Conservation (phyloP, 2,329 filamentous ascomycete genomes). For the Apiospora malaysiana region DNA sequence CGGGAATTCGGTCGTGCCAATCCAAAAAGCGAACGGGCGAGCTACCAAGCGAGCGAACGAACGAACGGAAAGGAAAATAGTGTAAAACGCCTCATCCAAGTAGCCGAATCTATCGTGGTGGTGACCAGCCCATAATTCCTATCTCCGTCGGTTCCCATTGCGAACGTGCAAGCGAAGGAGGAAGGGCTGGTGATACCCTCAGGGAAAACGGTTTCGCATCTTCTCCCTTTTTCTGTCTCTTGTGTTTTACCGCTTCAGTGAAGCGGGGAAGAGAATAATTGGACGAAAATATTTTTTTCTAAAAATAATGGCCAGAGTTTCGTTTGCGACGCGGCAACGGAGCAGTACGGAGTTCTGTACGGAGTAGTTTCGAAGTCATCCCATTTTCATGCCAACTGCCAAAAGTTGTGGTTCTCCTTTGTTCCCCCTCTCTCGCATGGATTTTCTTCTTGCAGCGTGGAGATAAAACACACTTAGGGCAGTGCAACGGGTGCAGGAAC, state of each 20-base stretch:
- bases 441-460: conserved; percentile 13
- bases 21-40: not conserved
- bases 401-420: not conserved
- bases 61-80: not conserved
- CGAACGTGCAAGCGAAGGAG: not conserved
- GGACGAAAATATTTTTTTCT: conserved; percentile 10
- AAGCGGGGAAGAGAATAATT: not conserved
- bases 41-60: not conserved
- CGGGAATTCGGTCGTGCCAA: not conserved
- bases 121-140: not conserved
- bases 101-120: not conserved
- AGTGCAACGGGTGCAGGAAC: not conserved
- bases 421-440: not conserved
- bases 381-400: conserved; percentile 6
- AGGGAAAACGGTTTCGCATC: not conserved
- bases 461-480: conserved; percentile 3
- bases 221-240: not conserved
- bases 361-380: conserved; percentile 1
- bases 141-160: conserved; percentile 12
- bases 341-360: no score
- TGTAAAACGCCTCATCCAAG: not conserved
- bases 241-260: not conserved
- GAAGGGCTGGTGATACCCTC: not conserved
- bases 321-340: conserved; percentile 13
- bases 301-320: conserved; percentile 8